phyloP scores from a whole-genome alignment of 805 yeast species.

The Cyberlindnera sargentensis region DNA sequence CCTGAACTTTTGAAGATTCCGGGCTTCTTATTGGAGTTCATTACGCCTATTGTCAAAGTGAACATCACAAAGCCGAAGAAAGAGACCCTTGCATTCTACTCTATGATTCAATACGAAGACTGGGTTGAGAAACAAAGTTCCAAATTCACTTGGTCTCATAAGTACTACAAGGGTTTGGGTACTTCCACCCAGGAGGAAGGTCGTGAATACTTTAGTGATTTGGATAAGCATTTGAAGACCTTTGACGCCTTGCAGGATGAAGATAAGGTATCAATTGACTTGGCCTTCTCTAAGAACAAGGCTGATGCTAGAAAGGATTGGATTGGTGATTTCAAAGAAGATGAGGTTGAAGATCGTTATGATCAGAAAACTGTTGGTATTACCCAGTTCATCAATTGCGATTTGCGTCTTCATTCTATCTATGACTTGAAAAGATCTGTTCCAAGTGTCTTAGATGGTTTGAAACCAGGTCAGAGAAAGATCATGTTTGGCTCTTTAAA shows the following conservation, averaged over 20 bases:
- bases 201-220: conserved; percentile 78
- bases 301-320: conserved; percentile 98
- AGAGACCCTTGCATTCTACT: conserved; percentile 68
- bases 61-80: conserved; percentile 59
- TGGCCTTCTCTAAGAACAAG: conserved; percentile 90
- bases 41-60: conserved; percentile 94
- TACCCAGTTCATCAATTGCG: conserved; percentile 90
- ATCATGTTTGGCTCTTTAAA: conserved; percentile 84
- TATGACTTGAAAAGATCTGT: conserved; percentile 95
- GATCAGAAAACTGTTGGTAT: conserved; percentile 56
- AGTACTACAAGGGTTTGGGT: conserved; percentile 98
- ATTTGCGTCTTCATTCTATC: conserved; percentile 88
- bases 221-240: conserved; percentile 78
- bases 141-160: conserved; percentile 76
- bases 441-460: conserved; percentile 90
- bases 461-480: conserved; percentile 96
- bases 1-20: conserved; percentile 90
- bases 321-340: conserved; percentile 92
- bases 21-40: conserved; percentile 87
- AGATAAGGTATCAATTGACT: conserved; percentile 73
- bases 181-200: conserved; percentile 81
- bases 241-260: conserved; percentile 76
- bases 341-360: conserved; percentile 43
- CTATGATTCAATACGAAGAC: conserved; percentile 90
- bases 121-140: conserved; percentile 87